Percentiles rank a stretch among this genome's conserved stretches.
These are phyloP conservation scores for Aristolochia fimbriata DNA, from an alignment of 164 flowering plant species.

Conservation along the genomic window DNA sequence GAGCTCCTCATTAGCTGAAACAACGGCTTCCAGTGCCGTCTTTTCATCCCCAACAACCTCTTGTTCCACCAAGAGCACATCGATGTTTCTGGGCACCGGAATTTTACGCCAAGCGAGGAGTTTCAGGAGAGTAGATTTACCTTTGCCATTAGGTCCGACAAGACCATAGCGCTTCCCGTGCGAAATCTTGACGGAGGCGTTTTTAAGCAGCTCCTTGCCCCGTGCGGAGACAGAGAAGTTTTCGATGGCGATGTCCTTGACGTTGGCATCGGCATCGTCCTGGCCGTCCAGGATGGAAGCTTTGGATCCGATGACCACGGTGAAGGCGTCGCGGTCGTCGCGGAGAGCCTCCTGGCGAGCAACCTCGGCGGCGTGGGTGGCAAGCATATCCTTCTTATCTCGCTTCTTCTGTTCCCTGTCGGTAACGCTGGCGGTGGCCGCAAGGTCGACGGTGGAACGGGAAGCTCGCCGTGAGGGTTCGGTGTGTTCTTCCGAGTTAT, in stretches of 20 bases:
- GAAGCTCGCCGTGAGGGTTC: not conserved
- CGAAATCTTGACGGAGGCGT: slow-evolving; percentile 11
- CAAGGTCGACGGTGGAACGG: slow-evolving; percentile 8
- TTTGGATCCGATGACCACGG: slow-evolving; percentile 12
- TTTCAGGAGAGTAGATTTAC: slow-evolving; percentile 72
- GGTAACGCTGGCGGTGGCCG: slow-evolving; percentile 22
- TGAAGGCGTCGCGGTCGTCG: slow-evolving; percentile 73
- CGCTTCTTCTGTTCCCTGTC: slow-evolving; percentile 70
- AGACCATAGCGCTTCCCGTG: slow-evolving; percentile 21
- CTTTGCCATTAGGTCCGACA: slow-evolving; percentile 84
- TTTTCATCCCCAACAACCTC: slow-evolving; percentile 76
- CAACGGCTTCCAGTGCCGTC: slow-evolving; percentile 71
- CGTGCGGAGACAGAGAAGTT: slow-evolving; percentile 15
- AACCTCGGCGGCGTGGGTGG: slow-evolving; percentile 38
- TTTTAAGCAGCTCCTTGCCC: slow-evolving; percentile 13
- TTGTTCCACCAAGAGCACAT: slow-evolving; percentile 82
- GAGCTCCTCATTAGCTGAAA: slow-evolving; percentile 76
- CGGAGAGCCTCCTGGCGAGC: slow-evolving; percentile 56
- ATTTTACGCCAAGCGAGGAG: slow-evolving; percentile 89
- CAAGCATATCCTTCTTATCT: slow-evolving; percentile 56
- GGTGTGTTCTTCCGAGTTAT: slow-evolving; percentile 14
- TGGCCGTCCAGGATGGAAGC: slow-evolving; percentile 5
- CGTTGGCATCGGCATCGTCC: slow-evolving; percentile 13
- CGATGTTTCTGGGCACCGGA: slow-evolving; percentile 81
- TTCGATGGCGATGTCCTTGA: slow-evolving; percentile 14